Conservation (phyloP, 2,329 filamentous ascomycete species). For the Cladophialophora exuberans region DNA sequence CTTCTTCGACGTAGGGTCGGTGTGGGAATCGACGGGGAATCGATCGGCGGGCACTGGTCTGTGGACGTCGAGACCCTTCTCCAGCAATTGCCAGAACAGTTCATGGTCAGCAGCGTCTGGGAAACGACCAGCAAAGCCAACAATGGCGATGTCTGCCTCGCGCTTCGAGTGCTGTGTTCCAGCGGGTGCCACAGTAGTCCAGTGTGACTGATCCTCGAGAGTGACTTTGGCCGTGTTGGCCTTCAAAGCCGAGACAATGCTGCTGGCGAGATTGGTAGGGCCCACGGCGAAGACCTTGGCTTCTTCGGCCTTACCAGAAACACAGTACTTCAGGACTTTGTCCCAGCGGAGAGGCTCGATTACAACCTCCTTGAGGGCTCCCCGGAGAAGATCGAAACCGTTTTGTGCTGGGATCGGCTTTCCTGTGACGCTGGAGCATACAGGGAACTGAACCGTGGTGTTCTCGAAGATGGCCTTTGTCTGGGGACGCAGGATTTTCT, state of each 20-base stretch:
- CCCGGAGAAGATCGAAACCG: constrained; percentile 39
- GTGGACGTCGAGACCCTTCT: constrained; percentile 75
- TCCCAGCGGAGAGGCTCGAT: constrained; percentile 46
- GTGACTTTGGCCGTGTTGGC: constrained; percentile 36
- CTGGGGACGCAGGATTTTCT: constrained; percentile 51
- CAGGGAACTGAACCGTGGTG: constrained; percentile 39
- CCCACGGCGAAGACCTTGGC: constrained; percentile 53
- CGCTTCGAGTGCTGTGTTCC: constrained; percentile 45
- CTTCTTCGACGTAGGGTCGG: constrained; percentile 70
- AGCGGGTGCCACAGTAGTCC: constrained; percentile 38
- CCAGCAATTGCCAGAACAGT: constrained; percentile 74
- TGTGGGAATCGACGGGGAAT: constrained; percentile 73
- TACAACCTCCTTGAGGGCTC: constrained; percentile 43
- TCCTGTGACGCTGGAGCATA: constrained; percentile 45
- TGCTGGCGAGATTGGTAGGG: constrained; percentile 58
- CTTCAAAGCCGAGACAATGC: constrained; percentile 58
- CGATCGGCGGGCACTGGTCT: constrained; percentile 63
- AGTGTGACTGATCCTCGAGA: constrained; percentile 44
- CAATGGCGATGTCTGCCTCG: constrained; percentile 77
- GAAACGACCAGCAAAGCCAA: constrained; percentile 79
- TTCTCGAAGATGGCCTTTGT: constrained; percentile 36
- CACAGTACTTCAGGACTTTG: constrained; percentile 40
- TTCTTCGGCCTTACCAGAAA: constrained; percentile 29
- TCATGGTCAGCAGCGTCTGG: constrained; percentile 73
- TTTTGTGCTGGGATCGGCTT: constrained; percentile 36